Evolutionary conservation across 2,329 filamentous ascomycete genomes (phyloP).

Genomic region (Cercospora brassicicola): DNA sequence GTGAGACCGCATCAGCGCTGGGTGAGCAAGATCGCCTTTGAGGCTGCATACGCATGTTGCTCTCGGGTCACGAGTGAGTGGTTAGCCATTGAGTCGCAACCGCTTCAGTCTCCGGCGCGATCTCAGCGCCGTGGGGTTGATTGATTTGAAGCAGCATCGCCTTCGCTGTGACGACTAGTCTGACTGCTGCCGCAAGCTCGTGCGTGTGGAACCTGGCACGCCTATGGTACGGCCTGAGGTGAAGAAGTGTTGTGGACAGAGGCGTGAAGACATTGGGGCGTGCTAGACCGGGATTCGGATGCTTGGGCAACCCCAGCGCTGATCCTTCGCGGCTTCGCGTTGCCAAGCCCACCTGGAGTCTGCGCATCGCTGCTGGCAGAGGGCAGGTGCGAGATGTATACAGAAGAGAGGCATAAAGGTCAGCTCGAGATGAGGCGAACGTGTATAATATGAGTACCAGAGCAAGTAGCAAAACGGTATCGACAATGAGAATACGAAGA

Average conservation of each 20-base stretch:
- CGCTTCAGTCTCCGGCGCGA: background rate
- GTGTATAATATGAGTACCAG: background rate
- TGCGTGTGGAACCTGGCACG: background rate
- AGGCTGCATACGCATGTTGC: background rate
- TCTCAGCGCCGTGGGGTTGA: background rate
- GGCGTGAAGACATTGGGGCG: background rate
- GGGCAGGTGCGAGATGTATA: background rate
- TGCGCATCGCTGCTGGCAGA: background rate
- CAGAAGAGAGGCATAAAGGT: background rate
- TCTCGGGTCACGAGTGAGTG: background rate
- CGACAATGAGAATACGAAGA: background rate
- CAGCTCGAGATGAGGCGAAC: background rate
- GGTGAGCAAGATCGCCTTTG: background rate
- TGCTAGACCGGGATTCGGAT: background rate
- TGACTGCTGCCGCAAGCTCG: background rate
- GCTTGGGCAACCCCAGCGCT: background rate
- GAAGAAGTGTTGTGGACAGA: background rate
- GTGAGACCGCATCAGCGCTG: background rate
- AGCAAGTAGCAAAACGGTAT: background rate
- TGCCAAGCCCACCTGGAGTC: background rate
- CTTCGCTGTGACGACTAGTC: background rate
- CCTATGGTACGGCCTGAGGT: background rate
- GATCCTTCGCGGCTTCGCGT: background rate
- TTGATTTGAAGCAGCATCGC: background rate
- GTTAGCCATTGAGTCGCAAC: background rate